Evolutionary conservation across 2,329 filamentous ascomycete species (phyloP), one percentile per base, ranked within the genome.

Genomic region (Calonectria fujianensis): DNA sequence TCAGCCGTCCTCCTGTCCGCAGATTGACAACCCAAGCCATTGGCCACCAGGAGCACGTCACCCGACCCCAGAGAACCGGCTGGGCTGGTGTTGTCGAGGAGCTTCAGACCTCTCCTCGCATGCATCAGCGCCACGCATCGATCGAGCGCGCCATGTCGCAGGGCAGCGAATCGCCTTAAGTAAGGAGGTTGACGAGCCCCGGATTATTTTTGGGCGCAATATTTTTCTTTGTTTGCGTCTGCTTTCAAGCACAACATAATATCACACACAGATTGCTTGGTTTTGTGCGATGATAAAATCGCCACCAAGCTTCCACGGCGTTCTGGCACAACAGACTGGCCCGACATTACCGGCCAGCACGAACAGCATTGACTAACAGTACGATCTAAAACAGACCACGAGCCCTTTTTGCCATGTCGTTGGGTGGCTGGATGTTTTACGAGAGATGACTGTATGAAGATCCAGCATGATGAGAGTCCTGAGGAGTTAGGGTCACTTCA

Each of bases 81-180:
- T 93, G 92, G 92, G 89, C 90, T 27, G 91, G 91, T 32, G 91
- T 93, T 8, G 90, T 93, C 29, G 86, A 90, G 69, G 92, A 93
- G 79, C 84, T 93, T 65, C 91, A 93, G 81, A 89, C 85, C 70
- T 92, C 90, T 31, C 92, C 91, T 3, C 83, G 89, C 71, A 88
- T 93, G 86, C 90, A 91, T 65, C 89, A 91, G 79, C 87, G 92
- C 20, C 91, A 91, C 80, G 90, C 90, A n/a, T 92, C 90, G 10
- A 90, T 93, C 79, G 92, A 93, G 82, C 86, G 86, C 77, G 85
- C 90, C 74, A 91, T 92, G 88, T 85, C 86, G n/a, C 32, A 61
- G 24, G 45, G 76, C 79, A 41, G 74, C 82, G 31, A 84, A 64
- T 82, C 84, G 32, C 82, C 85, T 18, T 82, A 70, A 80, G 61